A percentile compares a stretch with the other conserved stretches of the same genome.
Evolutionary conservation across 2,329 filamentous ascomycete species (phyloP).

Genomic region (Cryphonectria nitschkei): DNA sequence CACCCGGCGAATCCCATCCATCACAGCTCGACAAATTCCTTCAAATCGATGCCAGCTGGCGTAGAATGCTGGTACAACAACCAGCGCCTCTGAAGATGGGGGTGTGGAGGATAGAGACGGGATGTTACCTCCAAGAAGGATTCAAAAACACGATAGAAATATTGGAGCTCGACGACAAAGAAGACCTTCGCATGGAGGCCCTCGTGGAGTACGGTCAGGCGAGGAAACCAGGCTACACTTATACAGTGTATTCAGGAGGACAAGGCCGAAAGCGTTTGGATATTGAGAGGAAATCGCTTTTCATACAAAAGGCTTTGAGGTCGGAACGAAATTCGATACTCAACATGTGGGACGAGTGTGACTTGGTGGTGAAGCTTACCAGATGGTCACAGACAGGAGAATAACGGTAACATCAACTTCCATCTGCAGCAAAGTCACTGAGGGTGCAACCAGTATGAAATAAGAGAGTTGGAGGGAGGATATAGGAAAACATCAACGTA

Average conservation of each 20-base stretch:
- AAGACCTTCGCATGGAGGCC: not conserved
- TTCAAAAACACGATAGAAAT: constrained; percentile 1
- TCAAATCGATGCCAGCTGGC: constrained; percentile 20
- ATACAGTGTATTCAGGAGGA: constrained; percentile 9
- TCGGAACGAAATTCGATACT: not conserved
- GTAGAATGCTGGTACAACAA: constrained; percentile 23
- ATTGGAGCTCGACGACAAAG: not conserved
- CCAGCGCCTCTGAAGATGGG: constrained; percentile 20
- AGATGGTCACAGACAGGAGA: constrained; percentile 7
- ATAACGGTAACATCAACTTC: not conserved
- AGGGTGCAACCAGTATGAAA: not conserved
- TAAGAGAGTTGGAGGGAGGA: not conserved
- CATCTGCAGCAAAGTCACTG: not conserved
- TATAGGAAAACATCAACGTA: not conserved
- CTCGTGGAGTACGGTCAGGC: not conserved
- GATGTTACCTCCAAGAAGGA: constrained; percentile 1
- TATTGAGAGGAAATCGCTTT: constrained; percentile 7
- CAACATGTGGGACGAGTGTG: constrained; percentile 6
- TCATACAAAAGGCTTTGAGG: constrained; percentile 6
- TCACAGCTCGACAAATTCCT: not conserved
- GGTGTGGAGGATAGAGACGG: constrained; percentile 19
- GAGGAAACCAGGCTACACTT: not conserved
- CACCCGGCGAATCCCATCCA: not conserved
- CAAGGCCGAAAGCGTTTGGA: constrained; percentile 1
- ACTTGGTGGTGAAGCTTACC: constrained; percentile 7